Conservation (phyloP, 192 early-diverging fungal species). For the Powellomyces hirtus region DNA sequence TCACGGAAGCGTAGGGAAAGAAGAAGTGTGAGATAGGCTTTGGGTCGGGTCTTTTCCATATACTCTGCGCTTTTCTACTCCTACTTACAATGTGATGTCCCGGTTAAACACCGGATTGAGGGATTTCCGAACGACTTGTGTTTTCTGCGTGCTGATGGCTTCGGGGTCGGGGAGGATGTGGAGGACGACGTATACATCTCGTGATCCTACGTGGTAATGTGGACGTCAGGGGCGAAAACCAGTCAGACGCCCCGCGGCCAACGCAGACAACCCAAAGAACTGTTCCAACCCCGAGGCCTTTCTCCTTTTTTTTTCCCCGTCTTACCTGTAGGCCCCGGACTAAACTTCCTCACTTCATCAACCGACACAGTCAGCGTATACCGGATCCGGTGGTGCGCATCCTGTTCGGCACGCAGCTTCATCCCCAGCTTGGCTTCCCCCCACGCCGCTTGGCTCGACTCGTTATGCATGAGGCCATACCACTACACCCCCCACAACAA, state of each 20-base stretch:
- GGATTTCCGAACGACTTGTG: not conserved
- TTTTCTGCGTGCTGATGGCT: conserved; percentile 17
- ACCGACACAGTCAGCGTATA: not conserved
- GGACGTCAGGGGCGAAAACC: no score
- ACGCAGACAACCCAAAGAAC: no score
- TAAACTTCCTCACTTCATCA: conserved; percentile 1
- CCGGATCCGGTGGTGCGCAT: not conserved
- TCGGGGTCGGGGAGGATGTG: conserved; percentile 24
- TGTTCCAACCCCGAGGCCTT: no score
- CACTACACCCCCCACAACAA: no score
- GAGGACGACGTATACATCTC: conserved; percentile 16
- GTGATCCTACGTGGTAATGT: conserved; percentile 9
- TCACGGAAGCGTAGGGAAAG: not conserved
- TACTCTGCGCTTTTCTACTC: no score
- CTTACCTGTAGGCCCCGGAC: not conserved
- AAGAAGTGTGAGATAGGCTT: no score
- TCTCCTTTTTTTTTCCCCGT: not conserved
- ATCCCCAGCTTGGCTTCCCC: conserved; percentile 5
- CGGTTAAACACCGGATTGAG: conserved; percentile 2
- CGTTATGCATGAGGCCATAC: not conserved
- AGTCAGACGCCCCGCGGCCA: no score
- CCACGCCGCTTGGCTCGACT: not conserved
- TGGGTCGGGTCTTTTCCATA: no score
- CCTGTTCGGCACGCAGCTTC: not conserved
- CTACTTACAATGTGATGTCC: conserved; percentile 17